phyloP scores from a whole-genome alignment of 1,284 basidiomycete species.

The Ceratobasidium sp. region DNA sequence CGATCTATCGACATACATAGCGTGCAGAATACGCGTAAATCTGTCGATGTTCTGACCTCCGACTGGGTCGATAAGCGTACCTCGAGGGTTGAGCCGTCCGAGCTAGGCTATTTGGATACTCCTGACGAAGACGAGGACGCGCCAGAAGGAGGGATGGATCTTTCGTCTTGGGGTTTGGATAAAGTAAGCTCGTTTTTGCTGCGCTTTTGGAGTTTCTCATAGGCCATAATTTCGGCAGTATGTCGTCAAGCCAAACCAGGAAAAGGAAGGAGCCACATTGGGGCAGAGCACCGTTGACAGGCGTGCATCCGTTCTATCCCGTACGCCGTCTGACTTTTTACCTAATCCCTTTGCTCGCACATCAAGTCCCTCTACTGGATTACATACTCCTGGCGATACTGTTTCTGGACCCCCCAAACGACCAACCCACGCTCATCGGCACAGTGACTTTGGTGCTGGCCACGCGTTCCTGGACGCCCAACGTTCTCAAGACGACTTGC shows the following conservation, averaged over 20 bases:
- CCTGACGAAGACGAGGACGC: constrained; percentile 57
- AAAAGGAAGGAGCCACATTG: constrained; percentile 14
- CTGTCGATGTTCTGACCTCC: constrained; percentile 29
- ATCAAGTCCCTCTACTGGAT: constrained; percentile 32
- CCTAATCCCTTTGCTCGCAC: constrained; percentile 52
- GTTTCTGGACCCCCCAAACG: constrained; percentile 15
- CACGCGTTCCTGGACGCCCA: constrained; percentile 63
- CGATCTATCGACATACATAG: constrained; percentile 45
- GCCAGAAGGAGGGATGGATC: constrained; percentile 72
- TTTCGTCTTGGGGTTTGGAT: constrained; percentile 85
- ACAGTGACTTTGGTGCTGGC: constrained; percentile 59
- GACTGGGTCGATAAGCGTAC: constrained; percentile 38
- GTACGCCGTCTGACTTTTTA: constrained; percentile 57
- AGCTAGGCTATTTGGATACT: constrained; percentile 32
- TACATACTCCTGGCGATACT: constrained; percentile 19
- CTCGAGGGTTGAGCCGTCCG: constrained; percentile 21
- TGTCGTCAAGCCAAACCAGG: constrained; percentile 41
- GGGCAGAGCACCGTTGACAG: constrained; percentile 27
- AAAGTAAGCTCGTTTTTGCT: constrained; percentile 54
- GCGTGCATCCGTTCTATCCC: constrained; percentile 31
- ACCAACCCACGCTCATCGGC: constrained; percentile 26
- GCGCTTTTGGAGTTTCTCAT: constrained; percentile 4
- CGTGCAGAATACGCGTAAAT: constrained; percentile 31
- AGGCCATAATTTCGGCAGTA: constrained; percentile 40
- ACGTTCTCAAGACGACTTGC: constrained; percentile 26